Evolutionary conservation across 306 rosid species (phyloP).

Genomic region (Gillenia trifoliata): DNA sequence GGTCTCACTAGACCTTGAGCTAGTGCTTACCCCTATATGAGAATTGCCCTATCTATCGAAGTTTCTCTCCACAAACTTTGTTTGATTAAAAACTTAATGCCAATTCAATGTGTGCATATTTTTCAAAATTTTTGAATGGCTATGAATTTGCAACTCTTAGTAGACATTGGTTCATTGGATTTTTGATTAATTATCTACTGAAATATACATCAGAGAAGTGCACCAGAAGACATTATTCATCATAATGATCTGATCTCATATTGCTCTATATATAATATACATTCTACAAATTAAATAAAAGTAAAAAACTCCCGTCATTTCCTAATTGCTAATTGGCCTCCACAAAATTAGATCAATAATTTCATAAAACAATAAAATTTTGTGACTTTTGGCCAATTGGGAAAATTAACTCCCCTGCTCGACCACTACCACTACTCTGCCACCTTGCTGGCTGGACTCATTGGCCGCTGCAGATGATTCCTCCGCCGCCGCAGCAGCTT

Average conservation of each 20-base stretch:
- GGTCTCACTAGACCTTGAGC: no score
- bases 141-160: background rate
- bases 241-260: background rate
- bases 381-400: background rate
- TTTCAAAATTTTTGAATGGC: background rate
- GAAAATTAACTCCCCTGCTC: slow-evolving; percentile 24
- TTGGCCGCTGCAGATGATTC: slow-evolving; percentile 3
- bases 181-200: background rate
- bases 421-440: slow-evolving; percentile 21
- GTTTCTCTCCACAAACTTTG: background rate
- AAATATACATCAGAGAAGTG: background rate
- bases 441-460: slow-evolving; percentile 20
- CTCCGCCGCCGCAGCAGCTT: background rate
- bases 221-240: background rate
- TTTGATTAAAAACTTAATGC: no score
- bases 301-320: background rate
- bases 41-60: background rate
- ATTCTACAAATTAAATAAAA: background rate
- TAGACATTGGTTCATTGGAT: background rate
- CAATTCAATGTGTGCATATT: no score
- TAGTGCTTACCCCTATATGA: background rate
- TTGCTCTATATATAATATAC: background rate
- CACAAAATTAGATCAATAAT: background rate
- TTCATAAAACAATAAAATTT: background rate
- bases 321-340: background rate